Percentiles rank a stretch among this genome's conserved stretches.
Evolutionary conservation across 768 basidiomycete species (phyloP).

Genomic region (Multifurca ochricompacta): DNA sequence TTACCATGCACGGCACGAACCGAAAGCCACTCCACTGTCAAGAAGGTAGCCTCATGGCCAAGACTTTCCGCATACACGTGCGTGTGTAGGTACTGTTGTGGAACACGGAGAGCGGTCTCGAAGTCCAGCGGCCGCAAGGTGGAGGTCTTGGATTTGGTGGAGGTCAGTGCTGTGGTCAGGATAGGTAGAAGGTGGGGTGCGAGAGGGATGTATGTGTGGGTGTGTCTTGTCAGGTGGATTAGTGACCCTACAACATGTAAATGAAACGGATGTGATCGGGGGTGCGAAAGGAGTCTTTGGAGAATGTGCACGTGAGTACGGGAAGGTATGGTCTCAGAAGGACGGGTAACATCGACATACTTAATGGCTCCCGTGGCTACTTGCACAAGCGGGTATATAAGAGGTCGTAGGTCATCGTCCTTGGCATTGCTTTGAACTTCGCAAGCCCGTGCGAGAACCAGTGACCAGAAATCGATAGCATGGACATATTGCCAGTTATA

Average conservation of each 20-base stretch:
- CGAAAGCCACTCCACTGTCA: slow-evolving; percentile 78
- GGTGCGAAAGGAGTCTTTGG: slow-evolving; percentile 76
- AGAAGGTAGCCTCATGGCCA: slow-evolving; percentile 70
- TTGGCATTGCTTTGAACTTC: slow-evolving; percentile 46
- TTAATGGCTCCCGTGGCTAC: slow-evolving; percentile 88
- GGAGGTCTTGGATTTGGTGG: slow-evolving; percentile 69
- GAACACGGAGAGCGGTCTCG: slow-evolving; percentile 78
- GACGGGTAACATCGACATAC: slow-evolving; percentile 38
- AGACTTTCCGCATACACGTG: slow-evolving; percentile 77
- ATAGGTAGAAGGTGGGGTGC: slow-evolving; percentile 83
- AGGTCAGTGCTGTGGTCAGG: slow-evolving; percentile 62
- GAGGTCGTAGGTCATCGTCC: slow-evolving; percentile 74
- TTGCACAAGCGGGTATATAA: slow-evolving; percentile 94
- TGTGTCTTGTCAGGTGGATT: slow-evolving; percentile 76
- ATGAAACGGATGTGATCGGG: slow-evolving; percentile 92
- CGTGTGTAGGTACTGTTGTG: slow-evolving; percentile 83
- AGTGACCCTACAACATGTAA: slow-evolving; percentile 87
- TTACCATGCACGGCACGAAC: slow-evolving; percentile 65
- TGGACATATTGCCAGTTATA: slow-evolving; percentile 99
- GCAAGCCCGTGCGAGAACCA: slow-evolving; percentile 80
- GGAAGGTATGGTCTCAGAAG: neutral
- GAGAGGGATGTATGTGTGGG: slow-evolving; percentile 79
- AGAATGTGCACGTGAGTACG: neutral
- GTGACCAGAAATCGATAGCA: slow-evolving; percentile 92
- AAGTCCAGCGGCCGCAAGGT: slow-evolving; percentile 87